Base-by-base conservation (phyloP, 2,329 filamentous ascomycete species). In the Dactylonectria estremocensis region DNA sequence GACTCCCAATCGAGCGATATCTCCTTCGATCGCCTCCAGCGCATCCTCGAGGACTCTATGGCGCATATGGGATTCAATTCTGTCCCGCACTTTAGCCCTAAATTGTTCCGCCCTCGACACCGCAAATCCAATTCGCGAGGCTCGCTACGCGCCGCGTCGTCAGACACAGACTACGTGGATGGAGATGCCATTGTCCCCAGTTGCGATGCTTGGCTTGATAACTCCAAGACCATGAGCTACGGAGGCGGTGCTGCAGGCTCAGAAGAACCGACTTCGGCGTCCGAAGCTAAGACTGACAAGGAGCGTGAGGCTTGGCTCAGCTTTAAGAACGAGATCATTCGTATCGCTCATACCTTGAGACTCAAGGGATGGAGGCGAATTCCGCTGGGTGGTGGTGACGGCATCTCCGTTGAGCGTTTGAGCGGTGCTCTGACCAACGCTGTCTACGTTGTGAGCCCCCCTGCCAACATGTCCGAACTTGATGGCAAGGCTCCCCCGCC, bases 371-470 rank as follows among this genome's bases (percentile, higher is more conserved):
- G 96, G 96, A 90, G 95, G 60, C 91, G 91, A 67, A 90, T 99
- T 0, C 89, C 94, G 0, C 83, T 95, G 58, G 92, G 93, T 11
- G 84, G 86, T 69, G 93, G 92, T 71, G 88, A 90, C 57, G 85
- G 85, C 43, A 91, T 96, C 69, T 87, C 87, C 2, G 92, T 96
- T 6, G 88, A 93, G 80, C 88, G 93, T 56, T 85, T 97, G 31
- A 98, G 95, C 79, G 96, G 96, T 68, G 96, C 96, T 9, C 83
- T 99, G 72, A 99, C 96, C 20, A 99, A 99, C 78, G 95, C 95
- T 11, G 95, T 99, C 40, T 99, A 98, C 78, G 95, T 97, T 57
- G 95, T 98, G 22, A 92, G 90, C 1, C 95, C 95, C 2, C 95
- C 95, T 0, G 84, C 88, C 45, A 86, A 92, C 40, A 73, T 95